Evolutionary conservation across 139 green algal genomes (phyloP), one percentile per base, ranked within the genome.

Genomic region (Chlamydomonas sp.): DNA sequence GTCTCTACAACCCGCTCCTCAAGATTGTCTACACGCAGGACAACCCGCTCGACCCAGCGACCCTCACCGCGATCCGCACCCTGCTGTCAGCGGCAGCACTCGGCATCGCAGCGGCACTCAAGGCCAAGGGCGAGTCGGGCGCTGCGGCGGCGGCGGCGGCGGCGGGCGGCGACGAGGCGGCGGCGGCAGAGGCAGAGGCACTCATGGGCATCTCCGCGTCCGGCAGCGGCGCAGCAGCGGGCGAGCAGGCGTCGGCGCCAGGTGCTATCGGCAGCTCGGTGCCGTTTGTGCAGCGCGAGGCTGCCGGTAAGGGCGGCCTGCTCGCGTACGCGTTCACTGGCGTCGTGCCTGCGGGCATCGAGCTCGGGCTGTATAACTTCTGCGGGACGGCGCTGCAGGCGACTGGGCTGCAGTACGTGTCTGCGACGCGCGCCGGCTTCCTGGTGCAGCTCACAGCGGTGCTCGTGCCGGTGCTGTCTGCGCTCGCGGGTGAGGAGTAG

Each of bases 381-480:
- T n/a, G 79, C 24, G 81, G 77, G 29, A 84, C 81, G 0, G 57
- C 77, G 3, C 60, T 79, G 48, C 65, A 77, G 50, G 49, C 48
- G 6, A 24, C 28, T 20, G 66, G 48, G 3, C 30, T 72, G 6
- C 65, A 83, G 48, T 49, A 68, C 36, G 80, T 74, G 3, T 76
- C 50, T 22, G 81, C 81, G 31, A 87, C 79, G 1, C 70, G 77
- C 3, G 83, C 79, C 1, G 76, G 76, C 3, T 89, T 89, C 48
- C 65, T 89, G 36, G 74, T 79, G 1, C 76, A 86, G 71, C 69
- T 78, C 5, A 85, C 79, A 0, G 76, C 73, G 3, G 67, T 86
- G 34, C 60, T 87, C 10, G 78, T 71, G 4, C 84, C 84, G 0
- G 38, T 76, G 20, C 58, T 89, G 29, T 72, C 81, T 2, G 67